Percentiles rank a stretch among this genome's conserved stretches.
Conservation (phyloP, 257 asterid genomes). For the Jacaranda mimosifolia region DNA sequence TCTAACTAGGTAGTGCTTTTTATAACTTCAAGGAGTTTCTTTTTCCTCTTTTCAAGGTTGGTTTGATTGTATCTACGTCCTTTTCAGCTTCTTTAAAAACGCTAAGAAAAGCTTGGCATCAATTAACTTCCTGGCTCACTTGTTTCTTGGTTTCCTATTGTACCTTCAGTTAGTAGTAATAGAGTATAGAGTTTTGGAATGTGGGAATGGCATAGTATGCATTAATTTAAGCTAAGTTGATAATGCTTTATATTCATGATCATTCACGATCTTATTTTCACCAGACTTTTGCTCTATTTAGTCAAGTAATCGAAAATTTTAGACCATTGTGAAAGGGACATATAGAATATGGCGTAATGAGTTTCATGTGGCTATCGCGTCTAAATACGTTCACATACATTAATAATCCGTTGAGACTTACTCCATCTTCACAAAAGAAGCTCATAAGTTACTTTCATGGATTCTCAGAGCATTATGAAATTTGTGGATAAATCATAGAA, state of each 20-base stretch:
- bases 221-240: too few relatives aligned
- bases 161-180: neutral
- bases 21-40: too few relatives aligned
- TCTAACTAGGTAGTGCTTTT: neutral
- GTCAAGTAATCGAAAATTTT: too few relatives aligned
- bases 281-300: neutral
- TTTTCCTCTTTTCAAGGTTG: too few relatives aligned
- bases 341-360: neutral
- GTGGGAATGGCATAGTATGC: neutral
- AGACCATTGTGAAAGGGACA: neutral
- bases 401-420: neutral
- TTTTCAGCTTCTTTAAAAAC: neutral
- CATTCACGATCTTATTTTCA: neutral
- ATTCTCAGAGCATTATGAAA: neutral
- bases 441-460: neutral
- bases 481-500: neutral
- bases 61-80: neutral
- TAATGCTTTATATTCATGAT: too few relatives aligned
- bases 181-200: neutral
- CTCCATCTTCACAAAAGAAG: neutral
- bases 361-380: neutral
- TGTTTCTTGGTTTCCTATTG: neutral
- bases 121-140: neutral
- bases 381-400: neutral
- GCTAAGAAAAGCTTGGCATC: slow-evolving; percentile 1